Base-by-base conservation (phyloP, 2,329 filamentous ascomycete genomes). In the Penicillium sp. region DNA sequence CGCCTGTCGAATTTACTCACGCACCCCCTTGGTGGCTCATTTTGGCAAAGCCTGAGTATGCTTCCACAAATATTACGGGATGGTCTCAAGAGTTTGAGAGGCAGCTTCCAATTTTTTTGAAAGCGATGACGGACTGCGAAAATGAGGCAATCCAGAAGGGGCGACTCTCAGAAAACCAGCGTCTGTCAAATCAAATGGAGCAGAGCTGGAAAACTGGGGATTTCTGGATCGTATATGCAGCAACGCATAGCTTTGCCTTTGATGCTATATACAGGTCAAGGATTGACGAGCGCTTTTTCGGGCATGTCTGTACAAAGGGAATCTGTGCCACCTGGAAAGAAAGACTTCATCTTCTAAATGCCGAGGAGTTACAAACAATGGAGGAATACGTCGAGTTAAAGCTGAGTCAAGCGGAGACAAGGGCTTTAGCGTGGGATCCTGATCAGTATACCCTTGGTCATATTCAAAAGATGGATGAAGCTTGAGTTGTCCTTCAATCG, bases 1-100 rank as follows among this genome's bases (percentile, higher is more conserved):
- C 45, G 1, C 45, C 45, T 4, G 45, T n/a, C n/a, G 36, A 48
- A 41, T 65, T 65, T 16, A 24, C 57, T 2, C 21, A 55, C 44
- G 47, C 41, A 0, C 56, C 62, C 5, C 60, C 62, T n/a, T 63
- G 48, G 55, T 65, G 62, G 61, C 53, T 64, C 3, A 43, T 66
- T 13, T 34, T 64, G 11, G 46, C 59, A 42, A 49, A 48, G 21
- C 63, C 63, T 3, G 63, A 64, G 31, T 45, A 51, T 46, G 64
- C 58, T 59, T 36, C 46, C 31, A 38, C 43, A 14, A 60, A 53
- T 10, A 27, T 62, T n/a, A 52, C 61, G 1, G 54, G 50, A 36
- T 65, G 57, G 60, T 57, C 21, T 24, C 18, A 16, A 5, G 53
- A 41, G 39, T 63, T 46, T 39, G 58, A 62, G 45, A 45, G 44